Base-by-base conservation (phyloP, 1,139 yeast species). In the Candida sanyaensis region DNA sequence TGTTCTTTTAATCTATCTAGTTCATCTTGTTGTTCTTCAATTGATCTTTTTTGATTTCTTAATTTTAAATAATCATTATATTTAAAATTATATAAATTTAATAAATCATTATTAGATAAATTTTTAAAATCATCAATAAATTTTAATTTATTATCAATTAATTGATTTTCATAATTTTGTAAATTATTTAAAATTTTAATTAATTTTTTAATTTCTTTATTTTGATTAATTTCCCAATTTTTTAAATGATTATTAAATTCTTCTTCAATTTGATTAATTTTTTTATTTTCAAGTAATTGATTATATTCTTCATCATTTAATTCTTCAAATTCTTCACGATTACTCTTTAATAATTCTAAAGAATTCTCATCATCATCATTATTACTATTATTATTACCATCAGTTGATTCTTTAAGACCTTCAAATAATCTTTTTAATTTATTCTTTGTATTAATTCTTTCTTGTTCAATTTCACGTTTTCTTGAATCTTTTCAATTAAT, bases 401-500 rank as follows among this genome's bases (percentile, higher is more conserved):
- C 65, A 32, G 54, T 49, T 10, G 60, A 59, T 50, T 66, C 71
- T 45, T 70, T 68, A 23, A 78, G 67, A 36, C 78, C 80, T 49
- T 77, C 78, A 54, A 80, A 79, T 34, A 84, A 62, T 47, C 72
- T 66, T 55, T 78, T 75, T 50, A 86, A 63, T 43, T 81, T 78
- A 39, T 68, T 63, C 55, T 78, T 79, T 1, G 86, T 76, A 47
- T 78, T 75, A 41, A 66, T 69, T 46, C 83, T 69, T 55, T 85
- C 92, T 32, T 67, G 71, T 38, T 76, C 69, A 10, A 74, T 63
- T 55, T 83, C 85, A 48, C 72, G 71, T 45, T 75, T 77, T 40
- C 86, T 71, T 46, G 81, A 81, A 42, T 77, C 77, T 51, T 76
- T 54, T 86, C 92, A 31, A 81, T 68, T 33, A 75, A 76, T 46